A percentile compares a stretch with the other conserved stretches of the same genome.
Evolutionary conservation across 495 filamentous ascomycete genomes (phyloP).

Genomic region (Cladorrhinum samala): DNA sequence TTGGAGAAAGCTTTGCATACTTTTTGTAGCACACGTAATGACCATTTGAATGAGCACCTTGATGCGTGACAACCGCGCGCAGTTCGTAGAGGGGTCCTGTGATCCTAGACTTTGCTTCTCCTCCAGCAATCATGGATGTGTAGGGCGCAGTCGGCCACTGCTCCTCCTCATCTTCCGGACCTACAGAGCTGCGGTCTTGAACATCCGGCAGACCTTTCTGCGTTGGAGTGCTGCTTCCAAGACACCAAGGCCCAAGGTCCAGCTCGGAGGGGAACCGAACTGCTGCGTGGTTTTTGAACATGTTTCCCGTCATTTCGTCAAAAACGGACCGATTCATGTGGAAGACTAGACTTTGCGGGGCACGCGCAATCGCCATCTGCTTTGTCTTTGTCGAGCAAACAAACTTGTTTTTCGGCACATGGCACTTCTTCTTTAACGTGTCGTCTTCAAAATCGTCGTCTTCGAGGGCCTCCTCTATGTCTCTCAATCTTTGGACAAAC

Average conservation of each 20-base stretch:
- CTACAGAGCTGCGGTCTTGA: slow-evolving; percentile 1
- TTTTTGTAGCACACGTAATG: slow-evolving; percentile 90
- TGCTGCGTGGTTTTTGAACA: slow-evolving; percentile 74
- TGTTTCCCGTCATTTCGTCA: slow-evolving; percentile 67
- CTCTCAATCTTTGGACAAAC: slow-evolving; percentile 46
- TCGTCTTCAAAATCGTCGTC: slow-evolving; percentile 76
- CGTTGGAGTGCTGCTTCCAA: slow-evolving; percentile 42
- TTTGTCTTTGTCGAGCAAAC: slow-evolving; percentile 76
- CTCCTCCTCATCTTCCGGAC: slow-evolving; percentile 37
- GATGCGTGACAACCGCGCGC: slow-evolving; percentile 80
- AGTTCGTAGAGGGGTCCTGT: slow-evolving; percentile 67
- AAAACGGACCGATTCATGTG: slow-evolving; percentile 92
- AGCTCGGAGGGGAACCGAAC: slow-evolving; percentile 69
- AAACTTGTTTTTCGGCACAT: slow-evolving; percentile 61
- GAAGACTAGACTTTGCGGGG: slow-evolving; percentile 70
- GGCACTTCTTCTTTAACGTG: slow-evolving; percentile 64
- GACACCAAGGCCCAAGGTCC: slow-evolving; percentile 72
- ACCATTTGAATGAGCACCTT: slow-evolving; percentile 86
- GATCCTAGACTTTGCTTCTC: slow-evolving; percentile 31
- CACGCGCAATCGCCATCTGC: slow-evolving; percentile 75
- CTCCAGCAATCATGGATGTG: slow-evolving; percentile 59
- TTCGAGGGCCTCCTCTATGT: slow-evolving; percentile 63
- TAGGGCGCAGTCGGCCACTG: slow-evolving; percentile 61
- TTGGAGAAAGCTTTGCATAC: slow-evolving; percentile 36
- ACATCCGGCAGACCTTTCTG: slow-evolving; percentile 9